Evolutionary conservation across 208 protist species (phyloP), one percentile per base, ranked within the genome.

Genomic region (Leishmania amazonensis): DNA sequence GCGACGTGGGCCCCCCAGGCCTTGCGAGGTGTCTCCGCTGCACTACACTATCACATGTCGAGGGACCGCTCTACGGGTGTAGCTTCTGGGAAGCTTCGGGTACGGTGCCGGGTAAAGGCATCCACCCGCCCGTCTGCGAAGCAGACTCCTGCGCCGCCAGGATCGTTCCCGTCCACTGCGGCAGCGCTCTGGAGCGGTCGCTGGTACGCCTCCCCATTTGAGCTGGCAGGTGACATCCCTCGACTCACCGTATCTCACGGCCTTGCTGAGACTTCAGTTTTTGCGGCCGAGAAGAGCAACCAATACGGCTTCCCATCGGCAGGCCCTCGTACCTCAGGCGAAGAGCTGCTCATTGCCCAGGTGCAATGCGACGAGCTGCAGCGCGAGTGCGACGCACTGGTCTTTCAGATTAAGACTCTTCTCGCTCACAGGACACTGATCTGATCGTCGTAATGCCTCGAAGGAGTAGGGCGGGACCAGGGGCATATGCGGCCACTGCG

Each of bases 331-430:
- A 86, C 83, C 17, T 31, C 75, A 17, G 84, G 72, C 3, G 80
- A 88, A 70, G 51, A 84, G 40, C 64, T 91, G 51, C 86, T 76
- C 6, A 60, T 75, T 67, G 88, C 85, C 68, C 76, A 93, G 77
- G 86, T 74, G 76, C 67, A 83, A 42, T 83, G 87, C 38, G 78
- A 83, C n/a, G 53, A 57, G 64, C 65, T 96, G 81, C 89, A 94
- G 83, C 85, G 81, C 60, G 86, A 92, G 79, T 96, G 92, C 72
- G 86, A 92, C 80, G 86, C 83, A n/a, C 74, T 96, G 51, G 87
- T 94, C 40, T 84, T 80, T 40, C 67, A 80, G 65, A 72, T 95
- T 28, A 89, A 86, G 58, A 45, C 19, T 3, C 42, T 84, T 57
- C 75, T 78, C 1, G 31, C 68, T 1, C 64, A 28, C 21, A 81